These are phyloP conservation scores for Yamadazyma akitaensis DNA, from an alignment of 805 yeast species.

Conservation along the genomic window DNA sequence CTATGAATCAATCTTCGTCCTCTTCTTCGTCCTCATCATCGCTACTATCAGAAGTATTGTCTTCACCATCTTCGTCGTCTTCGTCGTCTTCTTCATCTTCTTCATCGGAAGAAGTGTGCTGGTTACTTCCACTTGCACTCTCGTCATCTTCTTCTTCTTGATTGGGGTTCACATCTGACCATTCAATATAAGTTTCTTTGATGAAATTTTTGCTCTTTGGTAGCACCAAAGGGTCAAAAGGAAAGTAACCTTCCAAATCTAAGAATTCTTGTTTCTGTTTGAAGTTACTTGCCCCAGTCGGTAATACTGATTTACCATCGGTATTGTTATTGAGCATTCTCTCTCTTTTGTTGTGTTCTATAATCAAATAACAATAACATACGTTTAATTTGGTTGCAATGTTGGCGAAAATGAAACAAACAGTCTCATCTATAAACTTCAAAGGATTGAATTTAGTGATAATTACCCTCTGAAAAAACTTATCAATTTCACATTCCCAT, in stretches of 20 bases:
- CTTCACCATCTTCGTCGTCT: slow-evolving; percentile 9
- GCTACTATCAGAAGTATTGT: slow-evolving; percentile 7
- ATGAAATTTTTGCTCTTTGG: slow-evolving; percentile 56
- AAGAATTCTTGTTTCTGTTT: slow-evolving; percentile 75
- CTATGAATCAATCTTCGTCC: slow-evolving; percentile 2
- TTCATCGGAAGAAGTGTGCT: slow-evolving; percentile 16
- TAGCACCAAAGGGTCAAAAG: slow-evolving; percentile 87
- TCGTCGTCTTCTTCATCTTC: slow-evolving; percentile 14
- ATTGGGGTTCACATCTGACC: slow-evolving; percentile 53
- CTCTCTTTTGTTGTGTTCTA: slow-evolving; percentile 83
- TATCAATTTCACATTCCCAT: slow-evolving; percentile 83
- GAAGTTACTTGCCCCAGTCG: slow-evolving; percentile 38
- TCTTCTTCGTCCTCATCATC: slow-evolving; percentile 2
- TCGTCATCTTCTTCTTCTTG: slow-evolving; percentile 64
- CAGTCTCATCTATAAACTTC: slow-evolving; percentile 90
- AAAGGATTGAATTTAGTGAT: slow-evolving; percentile 90
- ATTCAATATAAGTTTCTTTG: slow-evolving; percentile 59
- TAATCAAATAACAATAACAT: slow-evolving; percentile 89
- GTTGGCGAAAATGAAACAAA: slow-evolving; percentile 88
- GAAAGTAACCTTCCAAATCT: slow-evolving; percentile 92
- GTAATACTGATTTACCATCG: slow-evolving; percentile 10
- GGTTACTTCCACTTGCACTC: slow-evolving; percentile 26
- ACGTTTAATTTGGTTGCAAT: slow-evolving; percentile 86
- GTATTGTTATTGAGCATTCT: slow-evolving; percentile 44
- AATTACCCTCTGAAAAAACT: slow-evolving; percentile 80